A percentile compares a stretch with the other conserved stretches of the same genome.
Evolutionary conservation across 2,329 filamentous ascomycete genomes (phyloP).

Genomic region (Fusarium transvaalense): DNA sequence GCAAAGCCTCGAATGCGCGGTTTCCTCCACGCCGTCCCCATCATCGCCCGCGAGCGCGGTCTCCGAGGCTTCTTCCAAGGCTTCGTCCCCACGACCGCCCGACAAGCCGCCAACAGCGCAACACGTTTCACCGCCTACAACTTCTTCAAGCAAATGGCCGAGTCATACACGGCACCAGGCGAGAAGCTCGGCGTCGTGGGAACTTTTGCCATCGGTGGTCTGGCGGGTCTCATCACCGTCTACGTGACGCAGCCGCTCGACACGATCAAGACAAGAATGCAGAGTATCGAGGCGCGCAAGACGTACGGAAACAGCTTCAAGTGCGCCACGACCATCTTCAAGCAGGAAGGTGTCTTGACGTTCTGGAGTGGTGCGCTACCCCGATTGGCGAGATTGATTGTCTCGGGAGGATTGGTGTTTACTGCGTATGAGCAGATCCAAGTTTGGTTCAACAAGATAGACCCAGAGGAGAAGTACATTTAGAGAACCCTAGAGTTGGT

Average conservation of each 20-base stretch:
- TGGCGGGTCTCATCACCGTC: slow-evolving; percentile 92
- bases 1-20: slow-evolving; percentile 88
- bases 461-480: slow-evolving; percentile 87
- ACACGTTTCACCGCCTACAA: slow-evolving; percentile 93
- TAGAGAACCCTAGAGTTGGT: slow-evolving; percentile 56
- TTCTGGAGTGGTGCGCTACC: slow-evolving; percentile 96
- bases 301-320: slow-evolving; percentile 89
- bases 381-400: slow-evolving; percentile 82
- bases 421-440: slow-evolving; percentile 99
- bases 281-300: slow-evolving; percentile 86
- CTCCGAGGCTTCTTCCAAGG: slow-evolving; percentile 96
- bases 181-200: slow-evolving; percentile 91
- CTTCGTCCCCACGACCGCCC: slow-evolving; percentile 92
- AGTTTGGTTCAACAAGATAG: slow-evolving; percentile 75
- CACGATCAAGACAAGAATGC: slow-evolving; percentile 98
- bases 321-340: slow-evolving; percentile 86
- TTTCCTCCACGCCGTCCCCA: slow-evolving; percentile 88
- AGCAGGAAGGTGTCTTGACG: slow-evolving; percentile 87
- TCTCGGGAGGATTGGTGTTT: slow-evolving; percentile 97
- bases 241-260: slow-evolving; percentile 82
- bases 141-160: slow-evolving; percentile 88
- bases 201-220: slow-evolving; percentile 90
- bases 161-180: slow-evolving; percentile 91
- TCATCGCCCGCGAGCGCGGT: slow-evolving; percentile 90
- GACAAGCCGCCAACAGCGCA: slow-evolving; percentile 94